Evolutionary conservation across 352 stramenopile species (phyloP).

Genomic region (Globisporangium megalacanthum): DNA sequence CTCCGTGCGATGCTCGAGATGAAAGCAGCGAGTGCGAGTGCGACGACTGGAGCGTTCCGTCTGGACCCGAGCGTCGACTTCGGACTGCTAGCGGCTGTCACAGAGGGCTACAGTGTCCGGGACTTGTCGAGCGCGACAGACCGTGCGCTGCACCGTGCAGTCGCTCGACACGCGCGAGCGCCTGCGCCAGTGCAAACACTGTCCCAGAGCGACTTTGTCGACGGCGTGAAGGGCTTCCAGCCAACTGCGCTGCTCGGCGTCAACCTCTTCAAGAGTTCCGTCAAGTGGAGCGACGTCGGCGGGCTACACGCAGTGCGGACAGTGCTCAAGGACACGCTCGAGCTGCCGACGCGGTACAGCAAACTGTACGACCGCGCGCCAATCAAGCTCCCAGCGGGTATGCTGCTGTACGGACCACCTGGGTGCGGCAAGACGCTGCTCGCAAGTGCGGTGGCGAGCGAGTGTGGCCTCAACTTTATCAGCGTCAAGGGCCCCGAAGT

Average conservation of each 20-base stretch:
- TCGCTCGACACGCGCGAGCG: constrained; percentile 32
- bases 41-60: constrained; percentile 9
- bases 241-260: constrained; percentile 75
- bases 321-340: constrained; percentile 87
- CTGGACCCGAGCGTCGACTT: constrained; percentile 64
- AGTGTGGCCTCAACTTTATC: constrained; percentile 88
- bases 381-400: constrained; percentile 77
- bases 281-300: constrained; percentile 86
- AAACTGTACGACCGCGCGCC: constrained; percentile 80
- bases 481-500: constrained; percentile 89
- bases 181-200: constrained; percentile 18
- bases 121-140: constrained; percentile 69
- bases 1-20: constrained; percentile 56
- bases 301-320: constrained; percentile 73
- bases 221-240: constrained; percentile 74
- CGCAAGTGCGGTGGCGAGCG: constrained; percentile 80
- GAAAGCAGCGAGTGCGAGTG: constrained; percentile 22
- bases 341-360: constrained; percentile 73
- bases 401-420: constrained; percentile 88
- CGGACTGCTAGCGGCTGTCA: constrained; percentile 50
- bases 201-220: constrained; percentile 62
- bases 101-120: constrained; percentile 77
- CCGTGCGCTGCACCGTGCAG: constrained; percentile 57
- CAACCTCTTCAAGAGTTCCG: constrained; percentile 79
- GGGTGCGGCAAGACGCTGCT: constrained; percentile 90